These are phyloP conservation scores for Capsella bursapastoris DNA, from an alignment of 345 rosid genomes.

Conservation along the genomic window DNA sequence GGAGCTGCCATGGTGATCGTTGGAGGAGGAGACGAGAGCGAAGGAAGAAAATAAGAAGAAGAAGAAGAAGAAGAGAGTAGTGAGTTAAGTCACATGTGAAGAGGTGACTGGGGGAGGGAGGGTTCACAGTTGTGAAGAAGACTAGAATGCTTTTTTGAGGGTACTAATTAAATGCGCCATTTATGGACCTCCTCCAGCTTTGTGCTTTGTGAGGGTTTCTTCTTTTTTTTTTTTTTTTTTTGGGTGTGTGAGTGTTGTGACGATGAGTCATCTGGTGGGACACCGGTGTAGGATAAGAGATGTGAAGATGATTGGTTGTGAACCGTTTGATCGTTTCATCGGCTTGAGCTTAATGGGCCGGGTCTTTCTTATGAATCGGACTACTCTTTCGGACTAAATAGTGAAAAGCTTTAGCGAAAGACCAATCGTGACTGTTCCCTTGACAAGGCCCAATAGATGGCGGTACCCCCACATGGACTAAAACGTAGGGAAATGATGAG, in stretches of 20 bases:
- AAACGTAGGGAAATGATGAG: too few relatives aligned
- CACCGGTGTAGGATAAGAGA: slow-evolving; percentile 29
- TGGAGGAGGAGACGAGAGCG: slow-evolving; percentile 19
- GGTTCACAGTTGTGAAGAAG: slow-evolving; percentile 54
- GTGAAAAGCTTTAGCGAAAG: not conserved
- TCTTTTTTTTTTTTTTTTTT: not conserved
- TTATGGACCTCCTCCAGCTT: slow-evolving; percentile 46
- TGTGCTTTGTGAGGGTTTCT: slow-evolving; percentile 22
- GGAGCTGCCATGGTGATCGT: slow-evolving; percentile 17
- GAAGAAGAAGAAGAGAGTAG: not conserved
- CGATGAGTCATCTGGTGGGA: slow-evolving; percentile 37
- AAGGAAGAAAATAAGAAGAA: not conserved
- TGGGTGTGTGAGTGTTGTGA: not conserved
- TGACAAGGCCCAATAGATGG: too few relatives aligned
- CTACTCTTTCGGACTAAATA: too few relatives aligned
- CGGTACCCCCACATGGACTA: too few relatives aligned
- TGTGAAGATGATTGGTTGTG: slow-evolving; percentile 14
- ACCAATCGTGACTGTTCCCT: not conserved
- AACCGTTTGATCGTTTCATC: slow-evolving; percentile 27
- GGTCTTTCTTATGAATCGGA: not conserved
- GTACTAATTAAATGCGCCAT: slow-evolving; percentile 49
- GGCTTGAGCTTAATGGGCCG: slow-evolving; percentile 20
- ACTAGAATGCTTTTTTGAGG: not conserved
- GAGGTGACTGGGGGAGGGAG: slow-evolving; percentile 48
- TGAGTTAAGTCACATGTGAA: slow-evolving; percentile 41